Evolutionary conservation across 257 asterid genomes (phyloP), one percentile per base, ranked within the genome.

Genomic region (Linaria vulgaris): DNA sequence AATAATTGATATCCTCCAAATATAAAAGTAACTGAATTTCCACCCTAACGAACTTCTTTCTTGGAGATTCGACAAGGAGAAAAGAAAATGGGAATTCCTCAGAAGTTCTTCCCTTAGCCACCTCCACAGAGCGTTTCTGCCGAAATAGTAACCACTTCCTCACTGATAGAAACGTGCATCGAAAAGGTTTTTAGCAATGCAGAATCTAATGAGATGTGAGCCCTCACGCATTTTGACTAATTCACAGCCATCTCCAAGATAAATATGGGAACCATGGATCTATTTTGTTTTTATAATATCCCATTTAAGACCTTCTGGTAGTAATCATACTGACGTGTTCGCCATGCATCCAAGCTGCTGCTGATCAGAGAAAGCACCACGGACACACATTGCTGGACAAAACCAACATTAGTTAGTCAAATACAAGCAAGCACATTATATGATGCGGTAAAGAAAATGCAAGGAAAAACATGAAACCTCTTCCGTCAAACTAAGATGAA

Each of bases 341-440:
- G 80, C 99, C 99, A 94, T 9, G 99, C 97, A 76, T 94, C 99
- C 94, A 94, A 81, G 81, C 99, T 94, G 75, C 97, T 94, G 85
- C 99, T 94, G 64, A 94, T 94, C 69, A 94, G 83, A 58, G 99
- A 94, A 69, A 94, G 97, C 74, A 94, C 99, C 94, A 94, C 76
- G 69, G 99, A 94, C 55, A 94, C 99, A 64, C 99, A 94, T 90
- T 94, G 99, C 99, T 94, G 99, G 76, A 19, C 72, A 76, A 71
- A 54, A 52, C 30, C 58, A 71, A 24, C 48, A 49, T 11, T 17
- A 12, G 50, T 63, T 23, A 34, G 71, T 70, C 23, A 69, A 63
- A 61, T 48, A 50, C 9, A 58, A 20, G 44, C 56, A 47, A 43
- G 46, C 44, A 59, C 39, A 8, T 15, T 24, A 34, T 19, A 56